These are phyloP conservation scores for Sphagnum fallax DNA, from an alignment of 228 moss, liverwort and hornwort species.

Conservation along the genomic window DNA sequence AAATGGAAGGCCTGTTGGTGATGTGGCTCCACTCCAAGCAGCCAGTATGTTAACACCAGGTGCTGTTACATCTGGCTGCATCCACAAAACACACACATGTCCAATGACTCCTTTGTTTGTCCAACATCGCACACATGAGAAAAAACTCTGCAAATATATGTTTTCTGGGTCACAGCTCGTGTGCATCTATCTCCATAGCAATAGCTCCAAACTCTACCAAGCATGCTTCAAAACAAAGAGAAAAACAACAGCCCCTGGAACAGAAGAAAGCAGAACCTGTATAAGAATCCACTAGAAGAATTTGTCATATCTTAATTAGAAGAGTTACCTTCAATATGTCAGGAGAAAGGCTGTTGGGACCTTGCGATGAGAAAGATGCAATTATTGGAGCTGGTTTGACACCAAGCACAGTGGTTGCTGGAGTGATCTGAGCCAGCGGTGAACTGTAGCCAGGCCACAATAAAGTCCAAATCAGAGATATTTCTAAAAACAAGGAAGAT, in stretches of 20 bases:
- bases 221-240: neutral
- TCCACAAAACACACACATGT: too few relatives aligned
- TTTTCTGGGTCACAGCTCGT: too few relatives aligned
- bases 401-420: slow-evolving; percentile 50
- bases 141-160: too few relatives aligned
- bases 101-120: too few relatives aligned
- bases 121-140: too few relatives aligned
- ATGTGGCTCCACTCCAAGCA: neutral
- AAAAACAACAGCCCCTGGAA: neutral
- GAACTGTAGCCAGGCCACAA: slow-evolving; percentile 27
- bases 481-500: neutral
- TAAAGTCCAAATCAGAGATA: neutral
- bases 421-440: slow-evolving; percentile 40
- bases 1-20: neutral
- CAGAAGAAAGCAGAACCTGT: too few relatives aligned
- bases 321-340: slow-evolving; percentile 61
- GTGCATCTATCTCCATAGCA: neutral
- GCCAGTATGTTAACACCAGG: slow-evolving; percentile 8
- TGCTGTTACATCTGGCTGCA: slow-evolving; percentile 4
- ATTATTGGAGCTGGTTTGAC: slow-evolving; percentile 58
- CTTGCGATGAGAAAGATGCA: slow-evolving; percentile 67
- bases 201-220: neutral
- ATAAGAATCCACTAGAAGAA: too few relatives aligned
- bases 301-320: neutral
- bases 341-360: slow-evolving; percentile 53